Evolutionary conservation across 2,329 filamentous ascomycete species (phyloP), one percentile per base, ranked within the genome.

Genomic region (Ophiostoma montium): DNA sequence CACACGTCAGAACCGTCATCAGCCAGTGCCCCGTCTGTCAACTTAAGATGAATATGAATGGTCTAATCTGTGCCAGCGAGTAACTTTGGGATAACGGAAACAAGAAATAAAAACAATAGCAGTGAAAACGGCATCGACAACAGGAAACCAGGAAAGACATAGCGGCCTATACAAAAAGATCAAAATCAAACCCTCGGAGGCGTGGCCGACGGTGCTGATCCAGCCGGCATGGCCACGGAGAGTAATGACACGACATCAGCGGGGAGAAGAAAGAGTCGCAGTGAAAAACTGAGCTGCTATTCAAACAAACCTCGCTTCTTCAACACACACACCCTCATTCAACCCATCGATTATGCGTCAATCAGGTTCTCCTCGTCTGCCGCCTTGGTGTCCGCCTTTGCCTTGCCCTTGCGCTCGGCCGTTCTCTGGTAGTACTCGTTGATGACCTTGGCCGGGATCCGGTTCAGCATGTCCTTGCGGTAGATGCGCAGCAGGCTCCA

Each of bases 401-500:
- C 72, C 70, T 82, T 82, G 53, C 69, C 69, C 69, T 83, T 82
- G 55, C 74, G 67, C 59, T 74, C 74, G 46, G 74, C 69, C 50
- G 78, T 76, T 57, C 84, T 74, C 62, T 82, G 78, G 67, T 90
- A 92, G 70, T 80, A 92, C 65, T 90, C 85, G 61, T 88, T 82
- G 59, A 92, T 76, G 39, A 87, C 65, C 71, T 88, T 87, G 71
- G 80, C 79, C 52, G 86, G 86, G 62, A 92, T 88, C 69, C 94
- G 86, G 74, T 98, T 98, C 60, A 98, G 84, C 58, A 95, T 71
- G 61, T 98, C 92, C 79, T 94, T 95, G 67, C 90, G 90, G 75
- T 90, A 98, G 67, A 98, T 95, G 57, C 92, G 82, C 57, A 98
- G 80, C 65, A 98, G 70, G 62, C 87, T 90, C 92, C 92, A 98